Evolutionary conservation across 2,329 filamentous ascomycete genomes (phyloP), one percentile per base, ranked within the genome.

Genomic region (Ophiocordyceps polyrhachis-furcata): DNA sequence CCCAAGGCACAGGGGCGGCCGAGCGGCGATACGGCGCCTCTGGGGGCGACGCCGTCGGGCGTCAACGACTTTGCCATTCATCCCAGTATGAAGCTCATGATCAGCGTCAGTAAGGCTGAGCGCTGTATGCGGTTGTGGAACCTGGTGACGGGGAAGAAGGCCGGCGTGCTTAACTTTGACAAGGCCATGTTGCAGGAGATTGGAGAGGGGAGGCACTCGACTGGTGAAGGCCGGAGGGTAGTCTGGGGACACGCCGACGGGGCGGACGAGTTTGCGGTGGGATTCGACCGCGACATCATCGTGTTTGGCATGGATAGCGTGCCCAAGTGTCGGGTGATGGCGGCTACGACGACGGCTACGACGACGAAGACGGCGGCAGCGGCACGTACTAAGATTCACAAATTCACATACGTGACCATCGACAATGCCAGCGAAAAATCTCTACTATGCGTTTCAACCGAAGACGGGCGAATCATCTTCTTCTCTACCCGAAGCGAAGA

Each of bases 11-110:
- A 76, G 49, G 86, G 86, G 28, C 72, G 88, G 50, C 88, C 89
- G 11, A 89, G 80, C 52, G 89, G 89, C 47, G 89, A 95, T 60
- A 96, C 89, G 17, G 86, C 87, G 8, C 79, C 82, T 2, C 74
- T 81, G 12, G 87, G 86, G 17, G 83, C 79, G 42, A 76, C 82
- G 23, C 88, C 88, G 0, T 76, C 80, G n/a, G 91, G 91, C 17
- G 77, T 96, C 52, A 96, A 94, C 59, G 84, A 88, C 59, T 93
- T 98, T 60, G 86, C 89, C 2, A 82, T 98, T 23, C 91, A 98
- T 59, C 89, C 91, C 0, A 93, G 84, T 60, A 85, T 93, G 74
- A 96, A 95, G 65, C 69, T 98, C 43, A 94, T 96, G 84, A 77
- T 98, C 48, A 93, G 78, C 53, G 87, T 96, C 9, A 82, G 85